Percentiles rank a stretch among this genome's conserved stretches.
Conservation (phyloP, 202 grass and related monocot genomes). For the Hordeum pubiflorum region DNA sequence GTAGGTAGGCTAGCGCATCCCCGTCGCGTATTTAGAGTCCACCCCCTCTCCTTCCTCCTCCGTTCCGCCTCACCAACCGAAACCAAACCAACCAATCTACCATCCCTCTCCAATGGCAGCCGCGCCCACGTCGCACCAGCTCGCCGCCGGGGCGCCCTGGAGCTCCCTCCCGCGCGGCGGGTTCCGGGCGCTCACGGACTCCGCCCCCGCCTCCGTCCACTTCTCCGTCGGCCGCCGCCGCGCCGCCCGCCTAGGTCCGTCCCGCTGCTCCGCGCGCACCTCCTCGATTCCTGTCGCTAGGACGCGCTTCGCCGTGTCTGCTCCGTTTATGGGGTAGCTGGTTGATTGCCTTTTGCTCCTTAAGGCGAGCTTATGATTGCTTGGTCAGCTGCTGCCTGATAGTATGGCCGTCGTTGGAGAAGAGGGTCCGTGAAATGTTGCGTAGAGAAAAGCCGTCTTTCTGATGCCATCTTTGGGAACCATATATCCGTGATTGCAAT, state of each 20-base stretch:
- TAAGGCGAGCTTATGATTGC: neutral
- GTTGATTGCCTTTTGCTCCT: neutral
- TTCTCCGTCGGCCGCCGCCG: constrained; percentile 44
- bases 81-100: constrained; percentile 9
- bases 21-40: constrained; percentile 42
- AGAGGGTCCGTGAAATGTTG: neutral
- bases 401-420: neutral
- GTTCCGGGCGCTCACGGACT: constrained; percentile 21
- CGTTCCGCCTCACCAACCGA: constrained; percentile 30
- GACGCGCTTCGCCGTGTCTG: neutral
- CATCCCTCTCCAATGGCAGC: constrained; percentile 20
- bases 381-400: neutral
- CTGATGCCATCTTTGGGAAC: neutral
- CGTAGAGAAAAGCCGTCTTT: neutral
- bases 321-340: neutral
- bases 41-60: constrained; percentile 1
- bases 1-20: constrained; percentile 32
- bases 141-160: constrained; percentile 20
- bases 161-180: constrained; percentile 13
- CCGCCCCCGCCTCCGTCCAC: constrained; percentile 40
- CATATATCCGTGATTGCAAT: neutral
- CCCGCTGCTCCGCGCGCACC: neutral
- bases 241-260: constrained; percentile 38
- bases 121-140: constrained; percentile 31
- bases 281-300: neutral